A percentile compares a stretch with the other conserved stretches of the same genome.
Conservation (phyloP, 2,329 filamentous ascomycete genomes). For the Xylaria sp. region DNA sequence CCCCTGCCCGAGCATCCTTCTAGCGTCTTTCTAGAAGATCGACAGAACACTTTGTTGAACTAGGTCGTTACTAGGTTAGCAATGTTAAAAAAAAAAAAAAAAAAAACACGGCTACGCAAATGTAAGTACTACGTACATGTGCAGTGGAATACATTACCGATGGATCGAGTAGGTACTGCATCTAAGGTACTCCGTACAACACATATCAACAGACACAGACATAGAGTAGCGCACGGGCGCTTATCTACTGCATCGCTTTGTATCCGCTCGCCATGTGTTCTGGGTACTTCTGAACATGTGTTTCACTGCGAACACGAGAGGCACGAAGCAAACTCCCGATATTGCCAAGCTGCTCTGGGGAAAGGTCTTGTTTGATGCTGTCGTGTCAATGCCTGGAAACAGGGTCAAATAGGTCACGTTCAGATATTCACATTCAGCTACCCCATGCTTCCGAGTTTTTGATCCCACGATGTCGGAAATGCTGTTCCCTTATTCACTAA, state of each 20-base stretch:
- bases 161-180: neutral
- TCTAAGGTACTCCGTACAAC: neutral
- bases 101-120: slow-evolving; percentile 2
- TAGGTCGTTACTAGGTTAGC: too few relatives aligned
- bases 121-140: neutral
- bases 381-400: slow-evolving; percentile 11
- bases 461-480: slow-evolving; percentile 1
- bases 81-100: slow-evolving; percentile 22
- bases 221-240: slow-evolving; percentile 25
- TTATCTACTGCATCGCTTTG: neutral
- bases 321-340: slow-evolving; percentile 3
- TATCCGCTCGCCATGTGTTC: slow-evolving; percentile 11
- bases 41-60: slow-evolving; percentile 31
- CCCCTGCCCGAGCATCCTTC: slow-evolving; percentile 9
- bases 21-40: slow-evolving; percentile 38
- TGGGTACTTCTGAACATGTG: slow-evolving; percentile 9
- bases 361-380: slow-evolving; percentile 13
- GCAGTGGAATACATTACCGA: neutral
- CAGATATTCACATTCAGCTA: slow-evolving; percentile 8
- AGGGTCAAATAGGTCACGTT: neutral
- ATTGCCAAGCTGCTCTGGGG: slow-evolving; percentile 7
- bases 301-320: slow-evolving; percentile 21
- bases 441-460: slow-evolving; percentile 12
- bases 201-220: slow-evolving; percentile 8
- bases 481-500: neutral